Conservation (phyloP, 306 rosid species). For the Quercus engelmannii region DNA sequence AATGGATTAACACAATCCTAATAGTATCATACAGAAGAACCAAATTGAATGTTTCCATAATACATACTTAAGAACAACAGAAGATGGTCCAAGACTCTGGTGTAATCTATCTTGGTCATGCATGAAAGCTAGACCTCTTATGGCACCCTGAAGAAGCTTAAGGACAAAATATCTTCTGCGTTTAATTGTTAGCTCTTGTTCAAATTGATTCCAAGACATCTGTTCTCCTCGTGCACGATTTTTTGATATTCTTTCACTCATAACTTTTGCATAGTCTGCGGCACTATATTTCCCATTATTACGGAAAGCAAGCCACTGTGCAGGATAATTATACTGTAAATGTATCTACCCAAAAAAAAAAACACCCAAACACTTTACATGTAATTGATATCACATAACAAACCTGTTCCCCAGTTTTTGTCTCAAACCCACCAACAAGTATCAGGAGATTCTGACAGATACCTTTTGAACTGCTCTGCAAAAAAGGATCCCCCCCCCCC, state of each 20-base stretch:
- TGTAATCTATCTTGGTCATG: conserved; percentile 76
- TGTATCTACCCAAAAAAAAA: conserved; percentile 7
- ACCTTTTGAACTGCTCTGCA: conserved; percentile 59
- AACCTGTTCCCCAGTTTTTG: conserved; percentile 93
- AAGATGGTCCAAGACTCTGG: conserved; percentile 97
- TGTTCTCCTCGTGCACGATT: conserved; percentile 30
- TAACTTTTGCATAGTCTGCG: conserved; percentile 76
- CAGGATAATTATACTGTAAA: conserved; percentile 14
- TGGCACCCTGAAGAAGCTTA: conserved; percentile 69
- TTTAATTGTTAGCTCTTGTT: conserved; percentile 48
- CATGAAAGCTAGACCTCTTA: conserved; percentile 81
- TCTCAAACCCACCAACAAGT: conserved; percentile 94
- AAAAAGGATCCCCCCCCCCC: background rate
- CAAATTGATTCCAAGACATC: conserved; percentile 71
- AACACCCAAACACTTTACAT: background rate
- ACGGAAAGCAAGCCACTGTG: conserved; percentile 98
- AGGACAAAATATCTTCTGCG: conserved; percentile 58
- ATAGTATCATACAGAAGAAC: conserved; percentile 1
- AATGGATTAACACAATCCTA: background rate
- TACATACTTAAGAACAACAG: conserved; percentile 78
- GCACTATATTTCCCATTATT: conserved; percentile 82
- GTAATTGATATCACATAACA: conserved; percentile 17
- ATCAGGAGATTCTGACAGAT: conserved; percentile 53
- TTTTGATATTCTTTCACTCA: conserved; percentile 62
- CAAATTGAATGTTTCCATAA: conserved; percentile 9